These are phyloP conservation scores for Dovyalis caffra DNA, from an alignment of 345 rosid species.

Conservation along the genomic window DNA sequence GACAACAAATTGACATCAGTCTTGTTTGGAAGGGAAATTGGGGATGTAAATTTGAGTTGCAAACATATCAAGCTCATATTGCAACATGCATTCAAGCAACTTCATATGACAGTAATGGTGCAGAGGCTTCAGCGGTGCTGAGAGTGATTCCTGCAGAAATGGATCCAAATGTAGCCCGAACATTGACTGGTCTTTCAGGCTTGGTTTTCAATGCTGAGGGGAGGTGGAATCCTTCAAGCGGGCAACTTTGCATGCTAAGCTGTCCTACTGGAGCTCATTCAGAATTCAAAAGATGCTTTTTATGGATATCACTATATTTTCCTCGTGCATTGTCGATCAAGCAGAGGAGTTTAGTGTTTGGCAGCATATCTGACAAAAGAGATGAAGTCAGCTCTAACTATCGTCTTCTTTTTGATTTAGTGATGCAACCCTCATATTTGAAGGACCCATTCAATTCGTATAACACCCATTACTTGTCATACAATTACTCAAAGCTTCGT, in stretches of 20 bases:
- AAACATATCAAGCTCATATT: background rate
- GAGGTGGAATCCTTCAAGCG: slow-evolving; percentile 16
- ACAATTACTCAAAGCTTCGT: slow-evolving; percentile 5
- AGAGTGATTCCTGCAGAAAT: slow-evolving; percentile 13
- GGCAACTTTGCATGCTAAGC: slow-evolving; percentile 26
- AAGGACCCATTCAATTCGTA: background rate
- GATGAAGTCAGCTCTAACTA: background rate
- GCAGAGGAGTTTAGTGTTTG: slow-evolving; percentile 9
- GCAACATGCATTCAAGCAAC: slow-evolving; percentile 7
- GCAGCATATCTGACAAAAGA: background rate
- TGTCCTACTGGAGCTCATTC: slow-evolving; percentile 4
- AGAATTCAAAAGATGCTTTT: background rate
- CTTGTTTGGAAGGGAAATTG: background rate
- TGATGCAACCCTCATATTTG: background rate
- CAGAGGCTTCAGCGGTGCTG: background rate
- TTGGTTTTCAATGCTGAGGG: slow-evolving; percentile 20
- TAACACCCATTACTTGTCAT: background rate
- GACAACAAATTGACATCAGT: background rate
- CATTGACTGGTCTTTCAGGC: slow-evolving; percentile 8
- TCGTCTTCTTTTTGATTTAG: slow-evolving; percentile 9
- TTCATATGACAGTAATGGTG: background rate
- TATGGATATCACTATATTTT: slow-evolving; percentile 12
- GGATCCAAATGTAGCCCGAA: background rate
- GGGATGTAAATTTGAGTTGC: background rate
- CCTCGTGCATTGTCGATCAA: slow-evolving; percentile 13